Evolutionary conservation across 495 filamentous ascomycete genomes (phyloP).

Genomic region (Aspergillus incahuasiensis): DNA sequence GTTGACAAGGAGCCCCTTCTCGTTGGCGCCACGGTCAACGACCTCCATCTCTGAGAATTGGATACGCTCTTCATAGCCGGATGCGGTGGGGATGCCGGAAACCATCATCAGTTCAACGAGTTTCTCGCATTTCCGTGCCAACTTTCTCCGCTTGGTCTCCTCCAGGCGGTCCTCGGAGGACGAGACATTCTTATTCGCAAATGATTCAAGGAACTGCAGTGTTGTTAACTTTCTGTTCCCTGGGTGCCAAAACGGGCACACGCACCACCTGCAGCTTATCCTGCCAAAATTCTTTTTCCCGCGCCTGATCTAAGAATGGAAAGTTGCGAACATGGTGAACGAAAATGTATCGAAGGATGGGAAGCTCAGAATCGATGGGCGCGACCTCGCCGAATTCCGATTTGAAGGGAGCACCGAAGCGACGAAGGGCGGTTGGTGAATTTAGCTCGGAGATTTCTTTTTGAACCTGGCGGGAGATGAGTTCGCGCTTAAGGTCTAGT

Average conservation of each 20-base stretch:
- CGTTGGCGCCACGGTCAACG: slow-evolving; percentile 86
- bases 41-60: slow-evolving; percentile 95
- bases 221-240: background rate
- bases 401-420: slow-evolving; percentile 93
- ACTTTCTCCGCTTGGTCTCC: slow-evolving; percentile 89
- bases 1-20: slow-evolving; percentile 78
- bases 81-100: slow-evolving; percentile 89
- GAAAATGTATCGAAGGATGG: slow-evolving; percentile 93
- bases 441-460: slow-evolving; percentile 87
- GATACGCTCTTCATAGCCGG: slow-evolving; percentile 94
- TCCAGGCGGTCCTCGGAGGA: slow-evolving; percentile 94
- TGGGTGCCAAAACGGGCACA: slow-evolving; percentile 13
- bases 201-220: slow-evolving; percentile 85
- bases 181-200: slow-evolving; percentile 96
- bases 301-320: slow-evolving; percentile 91
- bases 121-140: slow-evolving; percentile 90
- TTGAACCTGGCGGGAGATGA: slow-evolving; percentile 82
- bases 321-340: slow-evolving; percentile 98
- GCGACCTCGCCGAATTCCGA: slow-evolving; percentile 89
- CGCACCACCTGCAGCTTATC: slow-evolving; percentile 92
- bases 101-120: slow-evolving; percentile 99
- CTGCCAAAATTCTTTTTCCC: slow-evolving; percentile 99
- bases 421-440: slow-evolving; percentile 86
- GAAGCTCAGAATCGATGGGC: slow-evolving; percentile 89
- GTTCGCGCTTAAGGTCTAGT: slow-evolving; percentile 93